Evolutionary conservation across 768 basidiomycete species (phyloP).

Genomic region (Collybia nuda): DNA sequence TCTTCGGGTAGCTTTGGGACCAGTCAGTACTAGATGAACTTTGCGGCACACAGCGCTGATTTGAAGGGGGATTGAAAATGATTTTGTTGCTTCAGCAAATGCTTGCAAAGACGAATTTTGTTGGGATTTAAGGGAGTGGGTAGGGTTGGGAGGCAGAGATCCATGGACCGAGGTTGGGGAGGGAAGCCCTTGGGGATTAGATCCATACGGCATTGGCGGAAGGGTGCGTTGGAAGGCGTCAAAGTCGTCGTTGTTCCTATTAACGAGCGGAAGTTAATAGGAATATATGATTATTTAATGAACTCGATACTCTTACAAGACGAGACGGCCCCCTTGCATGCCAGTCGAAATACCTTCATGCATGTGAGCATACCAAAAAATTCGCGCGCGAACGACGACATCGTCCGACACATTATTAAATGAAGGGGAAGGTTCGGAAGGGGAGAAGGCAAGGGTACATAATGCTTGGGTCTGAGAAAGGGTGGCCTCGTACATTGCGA

Average conservation of each 20-base stretch:
- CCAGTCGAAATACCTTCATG: conserved; percentile 85
- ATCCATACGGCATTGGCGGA: conserved; percentile 34
- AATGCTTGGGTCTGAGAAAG: conserved; percentile 80
- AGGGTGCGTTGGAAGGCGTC: conserved; percentile 68
- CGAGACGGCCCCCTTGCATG: conserved; percentile 79
- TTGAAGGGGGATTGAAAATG: conserved; percentile 69
- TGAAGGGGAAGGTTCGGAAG: conserved; percentile 26
- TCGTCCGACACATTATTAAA: conserved; percentile 56
- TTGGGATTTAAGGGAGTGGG: conserved; percentile 12
- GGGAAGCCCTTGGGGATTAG: conserved; percentile 21
- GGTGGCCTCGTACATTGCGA: conserved; percentile 77
- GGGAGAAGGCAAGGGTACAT: conserved; percentile 52
- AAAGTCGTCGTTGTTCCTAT: conserved; percentile 75
- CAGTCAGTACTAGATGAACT: conserved; percentile 78
- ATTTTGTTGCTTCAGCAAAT: conserved; percentile 55
- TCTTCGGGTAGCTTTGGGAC: conserved; percentile 65
- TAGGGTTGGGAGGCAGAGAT: conserved; percentile 12
- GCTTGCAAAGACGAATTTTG: conserved; percentile 28
- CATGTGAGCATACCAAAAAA: conserved; percentile 89
- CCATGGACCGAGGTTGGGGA: conserved; percentile 13
- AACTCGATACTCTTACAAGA: conserved; percentile 53
- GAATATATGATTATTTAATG: conserved; percentile 4
- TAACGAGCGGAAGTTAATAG: background rate
- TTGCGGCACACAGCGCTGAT: conserved; percentile 76
- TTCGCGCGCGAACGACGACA: conserved; percentile 65